Evolutionary conservation across 1,139 yeast species (phyloP), one percentile per base, ranked within the genome.

Genomic region (Suhomyces panamericanus): DNA sequence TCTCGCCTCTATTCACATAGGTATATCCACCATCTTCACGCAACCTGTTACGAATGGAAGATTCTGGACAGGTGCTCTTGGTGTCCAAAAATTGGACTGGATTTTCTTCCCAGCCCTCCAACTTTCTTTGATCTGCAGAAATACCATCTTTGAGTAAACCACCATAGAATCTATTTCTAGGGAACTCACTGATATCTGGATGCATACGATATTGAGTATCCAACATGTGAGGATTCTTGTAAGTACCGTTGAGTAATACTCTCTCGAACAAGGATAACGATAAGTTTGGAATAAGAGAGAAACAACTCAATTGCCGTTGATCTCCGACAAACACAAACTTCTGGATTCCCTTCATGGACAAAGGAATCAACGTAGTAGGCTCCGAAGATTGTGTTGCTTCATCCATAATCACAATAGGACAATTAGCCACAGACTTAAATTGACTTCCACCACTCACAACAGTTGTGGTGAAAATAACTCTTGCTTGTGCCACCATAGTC

Each of bases 131-230:
- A 26, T 66, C 73, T 0, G 65, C 77, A 5, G 78, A 73, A 22
- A 84, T 76, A 55, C 90, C 90, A 63, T 84, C 85, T 41, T 71
- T 69, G 52, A 84, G 67, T 52, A 68, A 60, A 12, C 79, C 78
- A 24, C 71, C 69, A 57, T 84, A 84, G 49, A 84, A 83, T 46
- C 67, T 69, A 39, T 61, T 66, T 51, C 86, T 69, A 7, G 90
- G 84, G 60, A 83, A 85, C 53, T 81, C 81, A 69, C 86, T 78
- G 48, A 61, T 60, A 24, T 50, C 49, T 9, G 88, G 89, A 57
- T 83, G 87, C 88, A 83, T 83, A 66, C 90, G 77, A 58, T 84
- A 84, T 58, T 84, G 90, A 1, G 83, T 80, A 55, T 84, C 82
- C 60, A 84, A 73, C 88, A 84, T 81, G 52, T 79, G 82, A 3